A percentile compares a stretch with the other conserved stretches of the same genome.
phyloP scores from a whole-genome alignment of 371 early-diverging fungal species.

The Syncephalastrum sp. region DNA sequence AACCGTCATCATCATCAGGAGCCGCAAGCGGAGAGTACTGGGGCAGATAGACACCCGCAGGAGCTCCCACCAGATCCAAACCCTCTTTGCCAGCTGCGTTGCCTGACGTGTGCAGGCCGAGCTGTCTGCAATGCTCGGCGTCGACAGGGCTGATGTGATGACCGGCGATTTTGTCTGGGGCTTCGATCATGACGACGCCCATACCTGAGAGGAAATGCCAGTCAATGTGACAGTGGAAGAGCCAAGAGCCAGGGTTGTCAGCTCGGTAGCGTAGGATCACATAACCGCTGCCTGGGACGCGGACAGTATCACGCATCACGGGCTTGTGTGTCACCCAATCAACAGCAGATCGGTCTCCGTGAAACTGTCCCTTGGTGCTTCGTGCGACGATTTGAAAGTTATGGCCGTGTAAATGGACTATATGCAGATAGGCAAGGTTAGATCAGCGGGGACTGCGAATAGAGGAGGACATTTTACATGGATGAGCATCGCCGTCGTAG shows the following conservation, averaged over 20 bases:
- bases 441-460: no score
- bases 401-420: slow-evolving; percentile 84
- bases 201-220: slow-evolving; percentile 75
- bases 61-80: slow-evolving; percentile 54
- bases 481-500: slow-evolving; percentile 63
- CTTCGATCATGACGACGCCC: slow-evolving; percentile 63
- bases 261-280: slow-evolving; percentile 69
- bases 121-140: slow-evolving; percentile 39
- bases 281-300: slow-evolving; percentile 54
- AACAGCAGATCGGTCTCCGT: slow-evolving; percentile 24
- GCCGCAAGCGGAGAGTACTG: no score
- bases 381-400: slow-evolving; percentile 68
- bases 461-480: slow-evolving; percentile 36
- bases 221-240: slow-evolving; percentile 78
- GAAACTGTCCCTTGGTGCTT: slow-evolving; percentile 30
- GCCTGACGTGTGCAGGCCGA: slow-evolving; percentile 53
- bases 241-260: slow-evolving; percentile 79
- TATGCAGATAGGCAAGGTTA: background rate
- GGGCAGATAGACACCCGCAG: slow-evolving; percentile 36
- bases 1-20: no score
- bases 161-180: slow-evolving; percentile 56
- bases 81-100: slow-evolving; percentile 74
- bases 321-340: slow-evolving; percentile 48
- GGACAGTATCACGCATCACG: slow-evolving; percentile 63
- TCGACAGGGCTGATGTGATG: slow-evolving; percentile 25